Percentiles rank a stretch among this genome's conserved stretches.
Evolutionary conservation across 208 protist species (phyloP).

Genomic region (Leishmania arabica): DNA sequence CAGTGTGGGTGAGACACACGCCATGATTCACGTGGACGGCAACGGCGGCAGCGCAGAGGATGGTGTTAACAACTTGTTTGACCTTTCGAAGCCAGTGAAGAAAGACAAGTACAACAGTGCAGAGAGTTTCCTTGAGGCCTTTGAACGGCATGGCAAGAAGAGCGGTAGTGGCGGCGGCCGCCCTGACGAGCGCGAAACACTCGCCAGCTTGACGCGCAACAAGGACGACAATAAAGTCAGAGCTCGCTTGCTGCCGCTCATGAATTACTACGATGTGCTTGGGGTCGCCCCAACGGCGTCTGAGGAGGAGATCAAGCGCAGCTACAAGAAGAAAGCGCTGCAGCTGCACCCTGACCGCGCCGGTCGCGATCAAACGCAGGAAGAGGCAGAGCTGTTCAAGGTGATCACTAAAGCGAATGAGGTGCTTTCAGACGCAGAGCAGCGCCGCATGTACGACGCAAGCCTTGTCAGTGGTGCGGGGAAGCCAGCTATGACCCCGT

Average conservation of each 20-base stretch:
- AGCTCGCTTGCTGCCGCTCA: slow-evolving; percentile 76
- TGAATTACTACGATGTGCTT: slow-evolving; percentile 93
- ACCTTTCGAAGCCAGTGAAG: slow-evolving; percentile 61
- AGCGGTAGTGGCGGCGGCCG: not conserved
- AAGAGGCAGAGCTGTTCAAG: slow-evolving; percentile 91
- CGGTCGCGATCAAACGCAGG: slow-evolving; percentile 56
- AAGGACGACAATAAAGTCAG: slow-evolving; percentile 76
- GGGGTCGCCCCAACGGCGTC: slow-evolving; percentile 70
- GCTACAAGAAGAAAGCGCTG: slow-evolving; percentile 87
- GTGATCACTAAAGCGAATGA: slow-evolving; percentile 91
- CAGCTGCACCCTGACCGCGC: slow-evolving; percentile 87
- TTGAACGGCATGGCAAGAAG: slow-evolving; percentile 62
- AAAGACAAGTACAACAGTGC: slow-evolving; percentile 51
- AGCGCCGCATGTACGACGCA: slow-evolving; percentile 69
- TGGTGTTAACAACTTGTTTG: slow-evolving; percentile 54
- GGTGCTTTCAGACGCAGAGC: slow-evolving; percentile 62
- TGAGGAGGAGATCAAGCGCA: slow-evolving; percentile 69
- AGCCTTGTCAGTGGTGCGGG: slow-evolving; percentile 25
- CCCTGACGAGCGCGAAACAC: slow-evolving; percentile 30
- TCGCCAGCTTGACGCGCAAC: slow-evolving; percentile 63
- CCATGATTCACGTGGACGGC: slow-evolving; percentile 39
- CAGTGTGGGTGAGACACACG: not conserved
- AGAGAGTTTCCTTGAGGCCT: slow-evolving; percentile 68
- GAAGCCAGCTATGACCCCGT: slow-evolving; percentile 6
- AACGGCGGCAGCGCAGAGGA: slow-evolving; percentile 6